Conservation (phyloP, 352 stramenopile species). For the Pythium aquatile region DNA sequence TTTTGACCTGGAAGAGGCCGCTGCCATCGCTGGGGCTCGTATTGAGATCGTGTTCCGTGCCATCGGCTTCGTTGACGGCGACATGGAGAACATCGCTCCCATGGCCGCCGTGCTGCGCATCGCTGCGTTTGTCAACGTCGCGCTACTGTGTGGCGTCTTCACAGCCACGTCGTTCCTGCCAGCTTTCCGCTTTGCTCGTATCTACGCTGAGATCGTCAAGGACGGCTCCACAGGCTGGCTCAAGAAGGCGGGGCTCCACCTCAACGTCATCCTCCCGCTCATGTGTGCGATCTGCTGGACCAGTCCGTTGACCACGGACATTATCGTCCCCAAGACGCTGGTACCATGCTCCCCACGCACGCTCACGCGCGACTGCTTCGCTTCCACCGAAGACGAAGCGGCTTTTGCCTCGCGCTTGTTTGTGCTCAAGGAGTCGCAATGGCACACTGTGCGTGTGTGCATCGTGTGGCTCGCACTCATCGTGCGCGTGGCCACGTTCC, state of each 20-base stretch:
- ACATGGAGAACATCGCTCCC: conserved; percentile 48
- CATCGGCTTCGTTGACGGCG: conserved; percentile 58
- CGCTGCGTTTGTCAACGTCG: conserved; percentile 37
- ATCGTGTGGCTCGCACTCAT: conserved; percentile 47
- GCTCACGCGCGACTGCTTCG: conserved; percentile 56
- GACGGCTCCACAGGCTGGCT: conserved; percentile 30
- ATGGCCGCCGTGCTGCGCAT: conserved; percentile 15
- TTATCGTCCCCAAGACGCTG: conserved; percentile 47
- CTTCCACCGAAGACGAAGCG: conserved; percentile 30
- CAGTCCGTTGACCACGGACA: conserved; percentile 41
- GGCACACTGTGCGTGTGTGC: conserved; percentile 50
- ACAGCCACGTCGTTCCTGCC: conserved; percentile 66
- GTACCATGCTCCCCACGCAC: conserved; percentile 45
- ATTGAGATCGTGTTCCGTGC: conserved; percentile 51
- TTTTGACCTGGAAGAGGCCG: conserved; percentile 63
- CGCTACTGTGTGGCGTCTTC: conserved; percentile 49
- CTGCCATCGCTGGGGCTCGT: conserved; percentile 33
- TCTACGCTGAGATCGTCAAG: conserved; percentile 71
- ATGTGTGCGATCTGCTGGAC: conserved; percentile 57
- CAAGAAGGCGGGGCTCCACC: conserved; percentile 56
- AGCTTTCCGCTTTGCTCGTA: conserved; percentile 73
- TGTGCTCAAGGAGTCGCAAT: conserved; percentile 51
- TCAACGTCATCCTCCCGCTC: conserved; percentile 69
- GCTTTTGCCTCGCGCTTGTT: conserved; percentile 19
- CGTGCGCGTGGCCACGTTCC: conserved; percentile 57